A percentile compares a stretch with the other conserved stretches of the same genome.
Evolutionary conservation across 139 green algal genomes (phyloP).

Genomic region (Chlamydomonas asymmetrica): DNA sequence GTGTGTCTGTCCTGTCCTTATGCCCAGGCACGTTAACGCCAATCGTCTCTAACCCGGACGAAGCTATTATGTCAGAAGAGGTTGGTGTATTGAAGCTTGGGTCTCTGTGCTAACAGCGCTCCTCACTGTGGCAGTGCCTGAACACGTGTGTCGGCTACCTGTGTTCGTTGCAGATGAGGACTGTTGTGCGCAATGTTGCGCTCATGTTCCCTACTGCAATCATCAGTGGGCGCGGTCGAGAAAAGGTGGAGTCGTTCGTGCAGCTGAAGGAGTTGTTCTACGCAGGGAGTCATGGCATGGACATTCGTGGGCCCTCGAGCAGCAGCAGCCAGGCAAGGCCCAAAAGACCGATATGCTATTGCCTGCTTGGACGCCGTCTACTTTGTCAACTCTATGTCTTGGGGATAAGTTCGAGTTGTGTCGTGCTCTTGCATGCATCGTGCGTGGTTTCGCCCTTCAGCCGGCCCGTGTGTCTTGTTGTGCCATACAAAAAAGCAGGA

Average conservation of each 20-base stretch:
- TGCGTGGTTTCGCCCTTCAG: too few species aligned
- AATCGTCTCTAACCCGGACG: conserved; percentile 94
- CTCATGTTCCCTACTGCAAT: conserved; percentile 92
- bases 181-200: conserved; percentile 73
- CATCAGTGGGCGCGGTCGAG: conserved; percentile 86
- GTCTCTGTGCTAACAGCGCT: neutral
- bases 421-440: too few species aligned
- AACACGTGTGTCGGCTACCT: neutral
- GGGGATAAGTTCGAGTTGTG: too few species aligned
- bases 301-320: conserved; percentile 82
- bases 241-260: conserved; percentile 95
- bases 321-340: neutral
- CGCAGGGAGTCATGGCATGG: conserved; percentile 95
- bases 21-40: conserved; percentile 91
- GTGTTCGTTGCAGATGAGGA: conserved; percentile 65
- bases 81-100: conserved; percentile 19
- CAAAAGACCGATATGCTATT: too few species aligned
- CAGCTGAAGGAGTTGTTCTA: conserved; percentile 94
- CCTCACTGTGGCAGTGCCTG: neutral
- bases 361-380: too few species aligned
- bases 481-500: neutral
- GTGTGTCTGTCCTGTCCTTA: neutral
- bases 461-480: neutral
- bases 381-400: too few species aligned
- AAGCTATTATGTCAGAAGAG: conserved; percentile 82